Percentiles rank a stretch among this genome's conserved stretches.
These are phyloP conservation scores for Dentiscutata heterogama DNA, from an alignment of 371 early-diverging fungal genomes.

Conservation along the genomic window DNA sequence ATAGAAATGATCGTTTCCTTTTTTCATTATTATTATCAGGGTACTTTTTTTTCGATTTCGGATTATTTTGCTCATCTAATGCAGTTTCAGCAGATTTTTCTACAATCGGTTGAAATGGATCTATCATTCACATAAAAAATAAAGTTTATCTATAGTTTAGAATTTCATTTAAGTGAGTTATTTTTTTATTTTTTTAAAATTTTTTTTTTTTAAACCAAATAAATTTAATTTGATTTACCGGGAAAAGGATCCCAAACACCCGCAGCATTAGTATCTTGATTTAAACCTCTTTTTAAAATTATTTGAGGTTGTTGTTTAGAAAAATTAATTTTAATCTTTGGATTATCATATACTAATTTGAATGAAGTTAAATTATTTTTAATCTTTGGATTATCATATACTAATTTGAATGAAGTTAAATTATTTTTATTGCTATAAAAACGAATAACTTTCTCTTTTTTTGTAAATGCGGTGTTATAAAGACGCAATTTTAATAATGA, in stretches of 20 bases:
- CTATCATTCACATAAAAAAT: conserved; percentile 7
- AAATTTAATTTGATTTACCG: conserved; percentile 18
- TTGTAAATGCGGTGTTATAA: too few species aligned
- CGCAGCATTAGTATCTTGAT: conserved; percentile 44
- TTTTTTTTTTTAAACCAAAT: too few species aligned
- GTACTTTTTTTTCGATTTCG: not conserved
- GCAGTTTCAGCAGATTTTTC: conserved; percentile 45
- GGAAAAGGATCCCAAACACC: conserved; percentile 46
- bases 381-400: too few species aligned
- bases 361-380: too few species aligned
- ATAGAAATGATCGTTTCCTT: not conserved
- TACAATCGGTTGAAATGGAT: conserved; percentile 44
- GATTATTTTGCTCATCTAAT: conserved; percentile 22
- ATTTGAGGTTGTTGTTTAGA: not conserved
- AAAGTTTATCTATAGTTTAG: too few species aligned
- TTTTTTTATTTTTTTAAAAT: not conserved
- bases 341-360: too few species aligned
- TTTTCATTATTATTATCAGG: not conserved
- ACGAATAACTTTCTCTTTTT: too few species aligned
- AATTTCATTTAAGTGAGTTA: too few species aligned
- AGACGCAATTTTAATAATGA: too few species aligned
- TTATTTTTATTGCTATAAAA: too few species aligned
- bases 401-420: too few species aligned
- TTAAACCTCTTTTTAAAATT: conserved; percentile 34
- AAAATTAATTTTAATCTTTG: too few species aligned